Conservation (phyloP, 495 filamentous ascomycete genomes). For the Penicillium maclennaniae region DNA sequence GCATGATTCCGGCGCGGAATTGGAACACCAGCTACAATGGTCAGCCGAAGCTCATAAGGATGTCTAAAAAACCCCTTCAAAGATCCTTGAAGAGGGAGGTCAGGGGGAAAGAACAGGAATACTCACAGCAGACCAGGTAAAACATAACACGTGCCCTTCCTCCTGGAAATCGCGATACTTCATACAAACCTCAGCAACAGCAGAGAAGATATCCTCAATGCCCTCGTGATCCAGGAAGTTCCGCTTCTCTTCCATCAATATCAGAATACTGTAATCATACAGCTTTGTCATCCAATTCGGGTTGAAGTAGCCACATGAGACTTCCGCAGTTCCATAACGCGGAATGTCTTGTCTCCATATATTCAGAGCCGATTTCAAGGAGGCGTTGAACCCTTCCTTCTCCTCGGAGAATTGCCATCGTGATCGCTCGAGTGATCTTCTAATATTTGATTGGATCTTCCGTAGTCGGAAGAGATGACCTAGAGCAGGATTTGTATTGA, state of each 20-base stretch:
- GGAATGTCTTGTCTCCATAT: constrained; percentile 35
- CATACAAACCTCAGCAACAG: constrained; percentile 27
- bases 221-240: constrained; percentile 25
- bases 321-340: constrained; percentile 21
- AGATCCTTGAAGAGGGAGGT: too few relatives aligned
- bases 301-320: constrained; percentile 24
- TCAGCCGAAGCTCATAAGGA: not conserved
- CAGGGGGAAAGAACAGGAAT: not conserved
- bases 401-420: constrained; percentile 11
- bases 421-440: constrained; percentile 20
- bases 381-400: constrained; percentile 13
- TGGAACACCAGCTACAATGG: constrained; percentile 29
- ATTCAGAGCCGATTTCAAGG: constrained; percentile 25
- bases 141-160: constrained; percentile 34
- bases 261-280: constrained; percentile 33
- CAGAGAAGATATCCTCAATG: constrained; percentile 26
- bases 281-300: constrained; percentile 34
- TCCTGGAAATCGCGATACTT: constrained; percentile 29
- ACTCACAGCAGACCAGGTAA: constrained; percentile 36
- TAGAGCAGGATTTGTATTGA: constrained; percentile 22
- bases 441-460: constrained; percentile 32
- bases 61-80: too few relatives aligned
- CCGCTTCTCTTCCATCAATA: constrained; percentile 29
- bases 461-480: constrained; percentile 29
- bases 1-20: constrained; percentile 30